Evolutionary conservation across 768 basidiomycete genomes (phyloP).

Genomic region (Chalciporus pseudorubinellus): DNA sequence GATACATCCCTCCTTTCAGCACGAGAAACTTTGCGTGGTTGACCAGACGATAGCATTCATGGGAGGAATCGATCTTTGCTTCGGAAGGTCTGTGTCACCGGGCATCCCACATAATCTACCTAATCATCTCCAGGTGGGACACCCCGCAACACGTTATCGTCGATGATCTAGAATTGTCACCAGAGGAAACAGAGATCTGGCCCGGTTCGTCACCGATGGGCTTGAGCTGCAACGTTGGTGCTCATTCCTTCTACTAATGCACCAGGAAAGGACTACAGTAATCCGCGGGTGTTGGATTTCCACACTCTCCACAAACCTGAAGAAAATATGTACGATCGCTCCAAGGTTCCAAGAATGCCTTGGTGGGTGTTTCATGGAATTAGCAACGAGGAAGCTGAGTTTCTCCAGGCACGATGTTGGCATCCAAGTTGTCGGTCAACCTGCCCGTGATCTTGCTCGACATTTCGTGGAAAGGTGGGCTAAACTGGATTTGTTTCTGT

Average conservation of each 20-base stretch:
- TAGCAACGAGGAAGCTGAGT: background rate
- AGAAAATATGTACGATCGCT: constrained; percentile 93
- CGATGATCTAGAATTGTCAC: constrained; percentile 72
- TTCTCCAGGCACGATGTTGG: constrained; percentile 88
- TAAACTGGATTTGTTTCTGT: background rate
- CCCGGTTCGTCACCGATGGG: constrained; percentile 49
- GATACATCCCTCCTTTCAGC: constrained; percentile 43
- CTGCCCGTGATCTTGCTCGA: constrained; percentile 88
- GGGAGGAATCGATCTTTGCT: constrained; percentile 95
- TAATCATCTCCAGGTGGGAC: constrained; percentile 69
- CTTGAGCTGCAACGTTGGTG: background rate
- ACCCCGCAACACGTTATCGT: constrained; percentile 89
- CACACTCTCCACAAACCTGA: constrained; percentile 82
- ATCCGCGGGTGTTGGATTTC: constrained; percentile 85
- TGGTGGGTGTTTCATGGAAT: constrained; percentile 56
- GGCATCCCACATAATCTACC: background rate
- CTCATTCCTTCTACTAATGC: background rate
- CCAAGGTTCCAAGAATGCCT: constrained; percentile 90
- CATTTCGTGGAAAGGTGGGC: constrained; percentile 89
- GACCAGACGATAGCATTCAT: constrained; percentile 97
- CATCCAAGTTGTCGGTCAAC: constrained; percentile 94
- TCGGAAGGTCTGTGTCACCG: constrained; percentile 57
- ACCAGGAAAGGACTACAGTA: constrained; percentile 92
- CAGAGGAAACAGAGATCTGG: constrained; percentile 76
- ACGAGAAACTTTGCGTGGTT: constrained; percentile 97